These are phyloP conservation scores for Leccinum fallax DNA, from an alignment of 1,284 basidiomycete genomes.

Conservation along the genomic window DNA sequence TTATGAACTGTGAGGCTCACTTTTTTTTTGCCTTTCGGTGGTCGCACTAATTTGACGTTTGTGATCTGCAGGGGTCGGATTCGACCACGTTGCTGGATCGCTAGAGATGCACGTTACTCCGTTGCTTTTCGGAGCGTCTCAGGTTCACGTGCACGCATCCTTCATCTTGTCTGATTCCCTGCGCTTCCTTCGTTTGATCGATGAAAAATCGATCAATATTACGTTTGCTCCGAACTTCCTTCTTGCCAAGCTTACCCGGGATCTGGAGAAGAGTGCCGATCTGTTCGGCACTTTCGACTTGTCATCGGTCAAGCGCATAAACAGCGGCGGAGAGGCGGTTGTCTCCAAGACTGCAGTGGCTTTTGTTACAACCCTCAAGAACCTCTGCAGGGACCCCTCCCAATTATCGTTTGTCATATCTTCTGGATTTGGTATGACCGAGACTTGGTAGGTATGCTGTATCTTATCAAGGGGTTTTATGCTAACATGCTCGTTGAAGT, in stretches of 20 bases:
- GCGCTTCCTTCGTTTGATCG: constrained; percentile 28
- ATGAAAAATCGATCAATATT: constrained; percentile 24
- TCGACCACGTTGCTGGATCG: constrained; percentile 42
- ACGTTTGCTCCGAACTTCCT: constrained; percentile 47
- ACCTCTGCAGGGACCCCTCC: constrained; percentile 14
- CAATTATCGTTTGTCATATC: constrained; percentile 32
- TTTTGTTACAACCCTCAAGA: constrained; percentile 36
- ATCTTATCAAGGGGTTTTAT: background rate
- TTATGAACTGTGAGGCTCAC: constrained; percentile 27
- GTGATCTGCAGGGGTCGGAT: constrained; percentile 34
- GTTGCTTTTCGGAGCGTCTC: constrained; percentile 28
- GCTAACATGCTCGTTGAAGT: constrained; percentile 12
- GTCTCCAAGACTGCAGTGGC: constrained; percentile 39
- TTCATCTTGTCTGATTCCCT: constrained; percentile 28
- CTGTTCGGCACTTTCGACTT: constrained; percentile 34
- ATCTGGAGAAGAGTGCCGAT: constrained; percentile 24
- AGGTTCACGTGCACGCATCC: constrained; percentile 33
- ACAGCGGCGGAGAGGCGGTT: constrained; percentile 43
- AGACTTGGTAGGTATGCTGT: constrained; percentile 32
- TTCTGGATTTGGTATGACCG: constrained; percentile 46
- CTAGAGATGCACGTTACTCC: constrained; percentile 35
- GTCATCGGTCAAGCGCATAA: constrained; percentile 32
- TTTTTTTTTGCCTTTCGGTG: background rate
- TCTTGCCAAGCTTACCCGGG: constrained; percentile 40
- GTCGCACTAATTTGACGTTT: background rate